phyloP scores from a whole-genome alignment of 177 flowering plant species.

The Vitis hybrid region DNA sequence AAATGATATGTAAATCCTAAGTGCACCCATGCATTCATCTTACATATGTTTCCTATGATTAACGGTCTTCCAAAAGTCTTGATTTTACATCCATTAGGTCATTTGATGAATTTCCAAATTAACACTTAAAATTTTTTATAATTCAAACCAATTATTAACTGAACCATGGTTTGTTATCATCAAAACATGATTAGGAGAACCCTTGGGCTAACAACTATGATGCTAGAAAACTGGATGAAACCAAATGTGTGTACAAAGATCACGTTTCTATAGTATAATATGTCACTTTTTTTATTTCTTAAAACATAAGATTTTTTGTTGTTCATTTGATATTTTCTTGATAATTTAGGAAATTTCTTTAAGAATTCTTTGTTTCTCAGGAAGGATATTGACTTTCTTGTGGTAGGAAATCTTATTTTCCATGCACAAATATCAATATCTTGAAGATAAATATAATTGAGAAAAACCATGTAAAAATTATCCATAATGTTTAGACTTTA shows the following conservation, averaged over 20 bases:
- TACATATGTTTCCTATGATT: no score
- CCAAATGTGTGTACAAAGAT: constrained; percentile 89
- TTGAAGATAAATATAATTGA: no score
- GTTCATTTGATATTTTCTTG: background rate
- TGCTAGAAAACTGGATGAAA: constrained; percentile 44
- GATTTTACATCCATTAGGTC: no score
- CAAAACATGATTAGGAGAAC: no score
- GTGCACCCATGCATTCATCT: no score
- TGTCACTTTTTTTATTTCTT: background rate
- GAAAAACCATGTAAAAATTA: background rate
- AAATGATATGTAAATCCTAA: no score
- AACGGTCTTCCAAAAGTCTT: no score
- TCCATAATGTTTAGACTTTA: background rate
- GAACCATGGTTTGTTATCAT: no score
- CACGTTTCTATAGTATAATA: constrained; percentile 96
- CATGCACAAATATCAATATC: background rate
- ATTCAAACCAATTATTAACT: no score
- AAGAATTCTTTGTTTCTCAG: constrained; percentile 29
- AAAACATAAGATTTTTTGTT: background rate
- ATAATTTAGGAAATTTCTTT: background rate
- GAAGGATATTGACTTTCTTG: constrained; percentile 63
- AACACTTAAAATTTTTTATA: no score
- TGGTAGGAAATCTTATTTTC: background rate
- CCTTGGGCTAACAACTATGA: constrained; percentile 19
- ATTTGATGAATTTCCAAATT: no score